These are phyloP conservation scores for Mortierella sp. DNA, from an alignment of 371 early-diverging fungal species.

Conservation along the genomic window DNA sequence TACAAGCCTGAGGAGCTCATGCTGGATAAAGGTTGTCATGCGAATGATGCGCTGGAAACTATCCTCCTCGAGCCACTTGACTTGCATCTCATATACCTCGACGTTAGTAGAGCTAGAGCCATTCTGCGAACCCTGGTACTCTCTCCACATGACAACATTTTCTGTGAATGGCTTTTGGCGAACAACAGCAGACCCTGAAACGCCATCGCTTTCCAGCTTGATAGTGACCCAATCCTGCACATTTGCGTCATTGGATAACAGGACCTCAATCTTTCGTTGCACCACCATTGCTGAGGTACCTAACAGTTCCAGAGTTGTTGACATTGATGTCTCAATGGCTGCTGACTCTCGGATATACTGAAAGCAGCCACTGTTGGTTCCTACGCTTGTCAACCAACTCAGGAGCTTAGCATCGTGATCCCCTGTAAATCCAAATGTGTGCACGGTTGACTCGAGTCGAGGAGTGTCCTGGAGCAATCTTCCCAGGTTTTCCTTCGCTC, in stretches of 20 bases:
- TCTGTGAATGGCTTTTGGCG: constrained; percentile 20
- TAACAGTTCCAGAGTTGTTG: constrained; percentile 38
- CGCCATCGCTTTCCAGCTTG: constrained; percentile 31
- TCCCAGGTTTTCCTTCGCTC: constrained; percentile 16
- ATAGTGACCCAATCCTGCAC: constrained; percentile 37
- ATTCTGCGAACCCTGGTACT: not conserved
- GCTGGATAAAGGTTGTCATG: constrained; percentile 44
- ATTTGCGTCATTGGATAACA: not conserved
- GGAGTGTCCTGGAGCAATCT: constrained; percentile 16
- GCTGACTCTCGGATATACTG: constrained; percentile 50
- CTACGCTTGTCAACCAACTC: constrained; percentile 42
- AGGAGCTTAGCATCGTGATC: constrained; percentile 47
- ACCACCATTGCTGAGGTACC: constrained; percentile 29
- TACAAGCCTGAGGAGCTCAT: constrained; percentile 41
- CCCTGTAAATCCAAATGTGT: constrained; percentile 46
- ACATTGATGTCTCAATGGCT: constrained; percentile 48
- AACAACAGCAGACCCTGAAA: constrained; percentile 33
- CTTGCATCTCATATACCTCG: constrained; percentile 18
- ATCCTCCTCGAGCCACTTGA: constrained; percentile 34
- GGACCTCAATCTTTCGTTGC: constrained; percentile 30
- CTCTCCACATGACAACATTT: constrained; percentile 31
- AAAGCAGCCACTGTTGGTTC: constrained; percentile 40
- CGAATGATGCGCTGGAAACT: constrained; percentile 24
- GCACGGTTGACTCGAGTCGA: constrained; percentile 32
- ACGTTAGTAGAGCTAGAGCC: not conserved